Conservation (phyloP, 108 stramenopile species). For the Pseudonitzschia delicatissima region DNA sequence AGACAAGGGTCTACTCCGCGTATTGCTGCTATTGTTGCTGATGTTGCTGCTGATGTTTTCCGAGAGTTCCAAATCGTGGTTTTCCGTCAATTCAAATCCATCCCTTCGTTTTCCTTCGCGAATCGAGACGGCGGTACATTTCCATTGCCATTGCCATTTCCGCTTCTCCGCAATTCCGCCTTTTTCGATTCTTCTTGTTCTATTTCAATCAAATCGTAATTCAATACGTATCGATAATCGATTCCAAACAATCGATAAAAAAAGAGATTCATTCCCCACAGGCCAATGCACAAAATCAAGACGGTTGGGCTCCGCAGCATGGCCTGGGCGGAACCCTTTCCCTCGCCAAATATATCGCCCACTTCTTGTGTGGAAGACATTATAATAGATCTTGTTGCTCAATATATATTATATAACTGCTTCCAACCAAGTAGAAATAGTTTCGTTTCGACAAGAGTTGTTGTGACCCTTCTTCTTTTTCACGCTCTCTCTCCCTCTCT, state of each 20-base stretch:
- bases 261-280: conserved; percentile 89
- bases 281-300: conserved; percentile 70
- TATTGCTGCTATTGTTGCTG: background rate
- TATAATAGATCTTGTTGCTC: background rate
- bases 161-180: background rate
- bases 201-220: conserved; percentile 63
- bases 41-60: background rate
- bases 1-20: background rate
- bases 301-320: conserved; percentile 82
- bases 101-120: background rate
- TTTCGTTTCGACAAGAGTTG: no score
- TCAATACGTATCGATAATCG: conserved; percentile 70
- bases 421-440: no score
- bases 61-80: background rate
- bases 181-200: conserved; percentile 15
- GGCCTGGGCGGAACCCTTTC: conserved; percentile 73
- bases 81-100: no score
- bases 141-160: background rate
- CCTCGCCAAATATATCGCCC: conserved; percentile 78
- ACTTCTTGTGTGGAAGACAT: conserved; percentile 88
- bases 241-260: conserved; percentile 75
- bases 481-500: no score
- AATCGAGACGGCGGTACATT: background rate
- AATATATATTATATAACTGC: no score
- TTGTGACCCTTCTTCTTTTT: no score